These are phyloP conservation scores for Themeda triandra DNA, from an alignment of 176 grass and related monocot genomes.

Conservation along the genomic window DNA sequence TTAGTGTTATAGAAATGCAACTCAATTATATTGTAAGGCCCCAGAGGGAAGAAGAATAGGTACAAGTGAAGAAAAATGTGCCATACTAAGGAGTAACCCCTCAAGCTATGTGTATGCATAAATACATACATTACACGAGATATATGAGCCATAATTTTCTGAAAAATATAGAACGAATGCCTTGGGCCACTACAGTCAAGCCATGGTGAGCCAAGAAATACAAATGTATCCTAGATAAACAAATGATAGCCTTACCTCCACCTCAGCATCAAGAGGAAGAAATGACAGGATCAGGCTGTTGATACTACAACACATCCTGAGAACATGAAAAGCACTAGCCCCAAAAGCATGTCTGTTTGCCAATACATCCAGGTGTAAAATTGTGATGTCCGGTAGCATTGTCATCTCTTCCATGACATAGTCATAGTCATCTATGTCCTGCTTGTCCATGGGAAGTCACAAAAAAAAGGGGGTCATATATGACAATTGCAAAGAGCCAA, in stretches of 20 bases:
- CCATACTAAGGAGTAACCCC: not conserved
- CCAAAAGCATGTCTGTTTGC: conserved; percentile 2
- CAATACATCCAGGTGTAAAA: not conserved
- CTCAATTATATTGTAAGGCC: too few relatives aligned
- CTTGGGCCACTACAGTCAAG: not conserved
- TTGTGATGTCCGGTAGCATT: conserved; percentile 14
- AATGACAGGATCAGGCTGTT: not conserved
- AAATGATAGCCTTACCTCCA: not conserved
- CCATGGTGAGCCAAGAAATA: not conserved
- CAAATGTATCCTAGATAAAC: not conserved
- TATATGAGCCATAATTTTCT: too few relatives aligned
- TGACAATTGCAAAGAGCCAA: not conserved
- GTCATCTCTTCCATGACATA: conserved; percentile 25
- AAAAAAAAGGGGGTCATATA: not conserved
- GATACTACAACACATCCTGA: not conserved
- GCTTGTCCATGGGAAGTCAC: not conserved
- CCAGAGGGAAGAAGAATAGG: not conserved
- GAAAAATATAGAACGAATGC: not conserved
- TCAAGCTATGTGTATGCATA: not conserved
- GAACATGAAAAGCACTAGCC: not conserved
- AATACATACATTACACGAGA: not conserved
- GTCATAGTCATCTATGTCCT: not conserved
- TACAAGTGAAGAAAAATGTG: not conserved
- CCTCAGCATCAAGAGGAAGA: accelerated
- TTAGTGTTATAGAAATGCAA: too few relatives aligned